Conservation (phyloP, 345 rosid genomes). For the Schrenkiella parvula region DNA sequence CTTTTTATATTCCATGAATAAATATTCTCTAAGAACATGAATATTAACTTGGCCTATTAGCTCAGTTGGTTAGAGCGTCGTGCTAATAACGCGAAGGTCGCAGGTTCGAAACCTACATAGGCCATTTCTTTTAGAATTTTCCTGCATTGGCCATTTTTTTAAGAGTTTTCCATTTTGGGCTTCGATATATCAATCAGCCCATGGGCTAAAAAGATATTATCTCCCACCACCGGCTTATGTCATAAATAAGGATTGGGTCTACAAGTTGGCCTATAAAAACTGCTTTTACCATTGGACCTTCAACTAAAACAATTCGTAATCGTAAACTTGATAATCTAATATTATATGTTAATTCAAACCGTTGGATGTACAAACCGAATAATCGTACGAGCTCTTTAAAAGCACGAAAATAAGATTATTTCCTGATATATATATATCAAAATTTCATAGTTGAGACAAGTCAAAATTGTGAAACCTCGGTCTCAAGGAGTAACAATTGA, state of each 20-base stretch:
- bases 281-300: background rate
- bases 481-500: background rate
- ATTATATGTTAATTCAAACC: no score
- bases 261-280: background rate
- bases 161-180: background rate
- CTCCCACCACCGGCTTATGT: background rate
- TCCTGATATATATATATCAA: no score
- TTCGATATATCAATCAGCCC: background rate
- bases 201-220: background rate
- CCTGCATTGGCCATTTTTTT: background rate
- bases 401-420: no score
- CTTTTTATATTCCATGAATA: no score
- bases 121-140: background rate
- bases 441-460: no score
- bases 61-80: conserved; percentile 82
- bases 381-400: no score
- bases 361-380: no score
- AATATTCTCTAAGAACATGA: no score
- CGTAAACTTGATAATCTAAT: background rate
- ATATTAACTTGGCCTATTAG: conserved; percentile 33
- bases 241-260: background rate
- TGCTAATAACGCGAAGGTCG: conserved; percentile 95
- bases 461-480: background rate
- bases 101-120: conserved; percentile 24
- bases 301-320: background rate